A percentile compares a stretch with the other conserved stretches of the same genome.
Evolutionary conservation across 2,329 filamentous ascomycete genomes (phyloP).

Genomic region (Aureobasidium sp.): DNA sequence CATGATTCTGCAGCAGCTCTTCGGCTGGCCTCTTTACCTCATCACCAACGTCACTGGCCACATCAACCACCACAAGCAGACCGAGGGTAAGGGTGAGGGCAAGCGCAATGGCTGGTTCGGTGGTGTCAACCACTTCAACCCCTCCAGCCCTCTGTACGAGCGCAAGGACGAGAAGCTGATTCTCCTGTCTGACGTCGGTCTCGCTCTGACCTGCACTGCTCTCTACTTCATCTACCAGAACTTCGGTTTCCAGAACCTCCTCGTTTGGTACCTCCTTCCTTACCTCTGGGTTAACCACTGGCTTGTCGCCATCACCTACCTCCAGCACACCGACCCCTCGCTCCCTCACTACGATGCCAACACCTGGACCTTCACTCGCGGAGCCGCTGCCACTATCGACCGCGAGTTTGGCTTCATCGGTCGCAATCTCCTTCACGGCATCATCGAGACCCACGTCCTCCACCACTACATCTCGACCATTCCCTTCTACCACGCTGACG

Average conservation of each 20-base stretch:
- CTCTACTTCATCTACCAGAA: constrained; percentile 64
- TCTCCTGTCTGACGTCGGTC: constrained; percentile 74
- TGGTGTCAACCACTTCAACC: constrained; percentile 93
- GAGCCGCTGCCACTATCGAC: constrained; percentile 91
- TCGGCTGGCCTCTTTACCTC: constrained; percentile 91
- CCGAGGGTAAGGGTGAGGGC: constrained; percentile 86
- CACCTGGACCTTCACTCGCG: constrained; percentile 87
- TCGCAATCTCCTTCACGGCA: constrained; percentile 82
- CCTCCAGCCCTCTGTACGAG: constrained; percentile 82
- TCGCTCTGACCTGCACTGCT: constrained; percentile 49
- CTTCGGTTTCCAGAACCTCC: constrained; percentile 77
- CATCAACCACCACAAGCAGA: constrained; percentile 84
- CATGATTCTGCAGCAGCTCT: constrained; percentile 75
- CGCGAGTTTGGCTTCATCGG: constrained; percentile 96
- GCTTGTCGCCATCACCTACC: constrained; percentile 95
- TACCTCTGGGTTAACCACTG: constrained; percentile 99
- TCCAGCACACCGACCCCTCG: constrained; percentile 92
- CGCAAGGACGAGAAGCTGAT: constrained; percentile 84
- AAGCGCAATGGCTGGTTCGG: constrained; percentile 74
- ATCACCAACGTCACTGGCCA: constrained; percentile 90
- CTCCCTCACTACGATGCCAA: constrained; percentile 85
- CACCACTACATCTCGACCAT: constrained; percentile 97
- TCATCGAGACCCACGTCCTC: constrained; percentile 94
- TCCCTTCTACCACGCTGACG: constrained; percentile 93
- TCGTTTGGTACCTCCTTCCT: constrained; percentile 90